phyloP scores from a whole-genome alignment of 495 filamentous ascomycete genomes.

The Penicillium macrosclerotiorum region DNA sequence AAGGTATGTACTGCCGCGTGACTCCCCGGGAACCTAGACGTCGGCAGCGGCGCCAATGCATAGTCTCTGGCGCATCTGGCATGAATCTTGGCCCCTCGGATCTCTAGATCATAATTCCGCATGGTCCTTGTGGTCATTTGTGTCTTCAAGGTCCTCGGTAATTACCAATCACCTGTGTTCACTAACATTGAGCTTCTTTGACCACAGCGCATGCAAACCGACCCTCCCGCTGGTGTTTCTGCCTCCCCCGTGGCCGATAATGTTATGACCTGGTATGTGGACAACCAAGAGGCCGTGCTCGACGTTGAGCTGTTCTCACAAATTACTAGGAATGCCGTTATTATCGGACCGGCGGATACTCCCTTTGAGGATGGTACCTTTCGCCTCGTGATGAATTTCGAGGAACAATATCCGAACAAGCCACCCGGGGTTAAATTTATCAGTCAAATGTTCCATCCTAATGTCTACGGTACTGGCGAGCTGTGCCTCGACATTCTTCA shows the following conservation, averaged over 20 bases:
- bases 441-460: constrained; percentile 98
- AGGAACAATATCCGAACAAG: constrained; percentile 98
- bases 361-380: constrained; percentile 99
- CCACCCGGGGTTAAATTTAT: constrained; percentile 98
- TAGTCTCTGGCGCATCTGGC: neutral
- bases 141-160: constrained; percentile 1
- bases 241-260: constrained; percentile 97
- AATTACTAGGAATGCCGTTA: constrained; percentile 85
- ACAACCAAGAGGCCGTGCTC: neutral
- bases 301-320: constrained; percentile 4
- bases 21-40: neutral
- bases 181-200: constrained; percentile 17
- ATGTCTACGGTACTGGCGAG: constrained; percentile 96
- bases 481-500: constrained; percentile 96
- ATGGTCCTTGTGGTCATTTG: neutral
- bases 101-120: too few relatives aligned
- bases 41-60: neutral
- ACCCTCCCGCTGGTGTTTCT: constrained; percentile 94
- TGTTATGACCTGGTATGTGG: constrained; percentile 93
- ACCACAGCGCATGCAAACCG: constrained; percentile 94
- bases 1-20: constrained; percentile 62
- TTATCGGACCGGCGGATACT: constrained; percentile 95
- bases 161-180: too few relatives aligned
- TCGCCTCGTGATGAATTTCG: constrained; percentile 96
- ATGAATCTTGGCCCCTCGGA: neutral